Conservation (phyloP, 495 filamentous ascomycete genomes). For the Astrothelium subdiscretum region DNA sequence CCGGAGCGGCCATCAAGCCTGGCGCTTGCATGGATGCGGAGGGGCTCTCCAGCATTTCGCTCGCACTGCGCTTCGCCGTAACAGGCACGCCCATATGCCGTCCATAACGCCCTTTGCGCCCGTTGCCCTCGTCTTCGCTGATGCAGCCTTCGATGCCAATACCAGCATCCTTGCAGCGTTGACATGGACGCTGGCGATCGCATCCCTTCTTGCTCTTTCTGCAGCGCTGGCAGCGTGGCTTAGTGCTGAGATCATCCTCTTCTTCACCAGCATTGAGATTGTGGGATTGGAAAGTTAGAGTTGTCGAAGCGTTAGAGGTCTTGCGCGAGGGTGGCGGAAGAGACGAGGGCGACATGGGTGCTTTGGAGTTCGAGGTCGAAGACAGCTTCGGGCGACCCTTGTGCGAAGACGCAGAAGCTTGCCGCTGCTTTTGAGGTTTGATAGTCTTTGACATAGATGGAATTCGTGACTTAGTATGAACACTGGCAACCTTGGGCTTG, state of each 20-base stretch:
- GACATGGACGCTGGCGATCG: conserved; percentile 88
- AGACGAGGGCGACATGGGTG: conserved; percentile 57
- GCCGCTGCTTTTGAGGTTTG: conserved; percentile 8
- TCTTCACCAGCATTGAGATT: conserved; percentile 30
- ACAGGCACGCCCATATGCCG: conserved; percentile 93
- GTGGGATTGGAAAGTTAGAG: neutral
- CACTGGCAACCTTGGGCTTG: conserved; percentile 11
- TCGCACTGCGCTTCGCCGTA: conserved; percentile 20
- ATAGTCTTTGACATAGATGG: conserved; percentile 20
- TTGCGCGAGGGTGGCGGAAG: conserved; percentile 62
- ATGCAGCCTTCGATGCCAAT: conserved; percentile 84
- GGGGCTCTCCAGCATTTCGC: neutral
- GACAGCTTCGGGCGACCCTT: conserved; percentile 4
- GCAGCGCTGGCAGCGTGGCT: conserved; percentile 95
- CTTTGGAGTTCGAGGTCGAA: conserved; percentile 28
- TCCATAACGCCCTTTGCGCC: conserved; percentile 89
- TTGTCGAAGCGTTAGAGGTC: conserved; percentile 51
- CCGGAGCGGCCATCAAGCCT: neutral
- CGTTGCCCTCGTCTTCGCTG: conserved; percentile 94
- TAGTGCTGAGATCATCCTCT: conserved; percentile 81
- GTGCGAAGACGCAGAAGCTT: neutral
- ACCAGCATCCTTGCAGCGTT: conserved; percentile 89
- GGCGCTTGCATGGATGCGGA: neutral
- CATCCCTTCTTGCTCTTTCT: conserved; percentile 99
- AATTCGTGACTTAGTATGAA: conserved; percentile 22